Base-by-base conservation (phyloP, 1,284 basidiomycete genomes). In the Fomitopsis palustris region DNA sequence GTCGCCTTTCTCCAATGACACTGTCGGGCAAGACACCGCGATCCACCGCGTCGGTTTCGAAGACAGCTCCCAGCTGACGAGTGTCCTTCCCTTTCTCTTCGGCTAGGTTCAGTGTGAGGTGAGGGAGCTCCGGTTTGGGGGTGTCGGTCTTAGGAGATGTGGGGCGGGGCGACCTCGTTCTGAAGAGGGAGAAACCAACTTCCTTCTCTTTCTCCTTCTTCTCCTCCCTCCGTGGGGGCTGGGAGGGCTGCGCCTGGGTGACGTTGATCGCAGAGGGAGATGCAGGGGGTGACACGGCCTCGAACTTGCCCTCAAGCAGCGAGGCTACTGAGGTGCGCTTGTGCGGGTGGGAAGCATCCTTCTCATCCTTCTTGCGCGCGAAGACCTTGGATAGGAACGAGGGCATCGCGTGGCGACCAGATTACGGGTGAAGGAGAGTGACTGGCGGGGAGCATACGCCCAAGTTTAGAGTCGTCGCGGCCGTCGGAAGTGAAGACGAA, bases 371-470 rank as follows among this genome's bases (percentile, higher is more conserved):
- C 76, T 84, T 89, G 74, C 88, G 83, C 74, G 85, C 84, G 68
- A 90, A 87, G 65, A 90, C 85, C 70, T 87, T 90, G 73, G 85
- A 84, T 67, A 90, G 74, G 77, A 90, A 88, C 63, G 87, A 86
- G 70, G 87, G 85, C 87, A 90, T 90, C 53, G 67, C 66, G 66
- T 62, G 54, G 37, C 51, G n/a, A 49, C 4, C 25, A 42, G 52
- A 51, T 35, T 21, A 38, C 19, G n/a, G 35, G 37, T 39, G 57
- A 55, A 59, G 23, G 57, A 49, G 25, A 53, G 56, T 52, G 31
- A 33, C 25, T 53, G 49, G 38, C 25, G 38, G 14, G 56, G 49
- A 52, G 49, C 49, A 52, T 52, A 31, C 31, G 49, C 49, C 49
- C 49, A 52, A 52, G 49, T 52, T 52, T 31, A 53, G 21, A 17